Percentiles rank a stretch among this genome's conserved stretches.
Conservation (phyloP, 2,329 filamentous ascomycete species). For the Grosmannia clavigera region DNA sequence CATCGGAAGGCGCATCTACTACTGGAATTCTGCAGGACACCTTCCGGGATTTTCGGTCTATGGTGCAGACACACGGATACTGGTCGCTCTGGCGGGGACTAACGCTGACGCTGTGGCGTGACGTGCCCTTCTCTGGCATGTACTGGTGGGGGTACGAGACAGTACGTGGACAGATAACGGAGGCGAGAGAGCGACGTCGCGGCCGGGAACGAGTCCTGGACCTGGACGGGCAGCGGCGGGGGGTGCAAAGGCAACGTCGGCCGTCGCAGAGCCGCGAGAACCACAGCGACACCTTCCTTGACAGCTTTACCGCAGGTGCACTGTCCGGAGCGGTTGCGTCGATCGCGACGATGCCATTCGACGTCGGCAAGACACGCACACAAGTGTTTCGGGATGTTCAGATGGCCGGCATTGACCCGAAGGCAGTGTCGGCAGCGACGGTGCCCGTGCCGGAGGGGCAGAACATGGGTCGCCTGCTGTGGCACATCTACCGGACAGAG, state of each 20-base stretch:
- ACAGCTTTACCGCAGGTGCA: conserved; percentile 82
- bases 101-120: conserved; percentile 84
- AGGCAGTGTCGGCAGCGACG: conserved; percentile 18
- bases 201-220: conserved; percentile 24
- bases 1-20: conserved; percentile 44
- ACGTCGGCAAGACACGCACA: conserved; percentile 91
- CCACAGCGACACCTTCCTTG: conserved; percentile 65
- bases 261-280: conserved; percentile 55
- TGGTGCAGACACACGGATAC: conserved; percentile 69
- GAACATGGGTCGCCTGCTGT: conserved; percentile 71
- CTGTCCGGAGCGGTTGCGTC: conserved; percentile 74
- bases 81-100: conserved; percentile 80
- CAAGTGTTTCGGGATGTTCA: conserved; percentile 61
- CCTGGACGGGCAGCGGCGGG: conserved; percentile 15
- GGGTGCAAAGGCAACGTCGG: conserved; percentile 21
- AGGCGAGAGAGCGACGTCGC: conserved; percentile 45
- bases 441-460: conserved; percentile 54
- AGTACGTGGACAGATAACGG: conserved; percentile 58
- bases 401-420: conserved; percentile 4
- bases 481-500: conserved; percentile 82
- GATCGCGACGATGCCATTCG: conserved; percentile 85
- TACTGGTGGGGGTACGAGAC: conserved; percentile 98
- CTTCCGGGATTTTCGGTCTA: conserved; percentile 59
- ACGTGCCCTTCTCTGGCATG: conserved; percentile 91
- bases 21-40: conserved; percentile 70